Base-by-base conservation (phyloP, 2,329 filamentous ascomycete species). In the Trichoderma sp. region DNA sequence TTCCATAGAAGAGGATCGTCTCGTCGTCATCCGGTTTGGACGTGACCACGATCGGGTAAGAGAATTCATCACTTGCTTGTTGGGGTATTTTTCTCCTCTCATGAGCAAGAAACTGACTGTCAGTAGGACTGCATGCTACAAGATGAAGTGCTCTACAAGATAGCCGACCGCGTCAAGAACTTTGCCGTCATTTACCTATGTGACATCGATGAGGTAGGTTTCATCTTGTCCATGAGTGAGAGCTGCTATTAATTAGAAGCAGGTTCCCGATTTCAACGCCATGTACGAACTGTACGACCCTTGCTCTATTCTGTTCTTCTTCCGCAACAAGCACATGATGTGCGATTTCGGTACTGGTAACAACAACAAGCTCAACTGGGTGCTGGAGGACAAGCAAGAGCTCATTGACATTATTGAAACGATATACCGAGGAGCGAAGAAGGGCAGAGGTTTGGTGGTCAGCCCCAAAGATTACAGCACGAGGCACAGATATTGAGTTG, bases 251-350 rank as follows among this genome's bases (percentile, higher is more conserved):
- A 32, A 71, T 23, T 6, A 3, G 15, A 36, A 17, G 4, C 13
- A 72, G 70, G 70, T 71, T 23, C 70, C 71, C 6, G 71, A 72
- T 30, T 72, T 72, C 43, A 98, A 96, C 80, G 90, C 92, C 78
- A 98, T 98, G 95, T 98, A 98, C 86, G 88, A 94, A 80, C 86
- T 95, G 6, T 95, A 96, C 85, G 93, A 99, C 80, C 91, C 94
- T 0, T 93, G 95, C 84, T 97, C 96, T 3, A 91, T 98, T 82
- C 98, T 98, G 93, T 97, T 86, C 86, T 97, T 97, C 87, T 97
- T 95, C 86, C 90, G 95, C 73, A 99, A 99, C 81, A 99, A 99
- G 82, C 94, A 98, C 83, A 98, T 98, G 90, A 97, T 97, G 93
- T 94, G 93, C 81, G 95, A 98, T 88, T 94, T 98, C 76, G 95